phyloP scores from a whole-genome alignment of 2,329 filamentous ascomycete species.

The Colletotrichum neosansevieriae region DNA sequence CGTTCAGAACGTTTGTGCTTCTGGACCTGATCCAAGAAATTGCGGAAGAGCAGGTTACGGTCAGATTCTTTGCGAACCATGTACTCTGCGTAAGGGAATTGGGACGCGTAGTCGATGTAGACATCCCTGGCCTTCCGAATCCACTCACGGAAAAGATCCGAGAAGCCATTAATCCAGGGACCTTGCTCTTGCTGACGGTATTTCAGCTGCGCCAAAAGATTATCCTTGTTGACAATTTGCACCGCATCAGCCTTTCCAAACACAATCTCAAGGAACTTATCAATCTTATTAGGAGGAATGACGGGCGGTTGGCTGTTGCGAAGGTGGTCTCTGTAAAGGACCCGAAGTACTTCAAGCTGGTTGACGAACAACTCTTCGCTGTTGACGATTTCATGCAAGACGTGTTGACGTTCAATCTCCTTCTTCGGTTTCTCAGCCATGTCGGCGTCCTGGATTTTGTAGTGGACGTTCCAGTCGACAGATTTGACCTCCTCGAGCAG shows the following conservation, averaged over 20 bases:
- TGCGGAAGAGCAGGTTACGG: slow-evolving; percentile 85
- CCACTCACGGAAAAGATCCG: slow-evolving; percentile 98
- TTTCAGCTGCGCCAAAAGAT: slow-evolving; percentile 91
- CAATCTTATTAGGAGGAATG: slow-evolving; percentile 80
- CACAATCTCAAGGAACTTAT: slow-evolving; percentile 84
- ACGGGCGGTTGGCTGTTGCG: slow-evolving; percentile 80
- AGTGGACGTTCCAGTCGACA: slow-evolving; percentile 91
- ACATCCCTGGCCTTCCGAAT: slow-evolving; percentile 90
- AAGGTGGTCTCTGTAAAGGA: slow-evolving; percentile 88
- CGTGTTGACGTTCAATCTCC: slow-evolving; percentile 93
- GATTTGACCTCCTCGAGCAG: slow-evolving; percentile 76
- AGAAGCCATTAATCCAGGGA: slow-evolving; percentile 93
- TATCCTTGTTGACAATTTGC: slow-evolving; percentile 91
- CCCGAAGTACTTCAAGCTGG: slow-evolving; percentile 85
- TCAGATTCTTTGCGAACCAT: slow-evolving; percentile 86
- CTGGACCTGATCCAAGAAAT: slow-evolving; percentile 85
- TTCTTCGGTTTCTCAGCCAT: slow-evolving; percentile 81
- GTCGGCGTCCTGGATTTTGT: slow-evolving; percentile 83
- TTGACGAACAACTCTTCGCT: slow-evolving; percentile 93
- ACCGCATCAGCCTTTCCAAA: slow-evolving; percentile 93
- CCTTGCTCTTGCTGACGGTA: slow-evolving; percentile 98
- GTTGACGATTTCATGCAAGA: slow-evolving; percentile 93
- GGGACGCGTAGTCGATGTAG: slow-evolving; percentile 92
- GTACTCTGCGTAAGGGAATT: slow-evolving; percentile 86
- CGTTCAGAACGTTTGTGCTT: slow-evolving; percentile 84